phyloP scores from a whole-genome alignment of 768 basidiomycete species.

The Leccinum variicolor region DNA sequence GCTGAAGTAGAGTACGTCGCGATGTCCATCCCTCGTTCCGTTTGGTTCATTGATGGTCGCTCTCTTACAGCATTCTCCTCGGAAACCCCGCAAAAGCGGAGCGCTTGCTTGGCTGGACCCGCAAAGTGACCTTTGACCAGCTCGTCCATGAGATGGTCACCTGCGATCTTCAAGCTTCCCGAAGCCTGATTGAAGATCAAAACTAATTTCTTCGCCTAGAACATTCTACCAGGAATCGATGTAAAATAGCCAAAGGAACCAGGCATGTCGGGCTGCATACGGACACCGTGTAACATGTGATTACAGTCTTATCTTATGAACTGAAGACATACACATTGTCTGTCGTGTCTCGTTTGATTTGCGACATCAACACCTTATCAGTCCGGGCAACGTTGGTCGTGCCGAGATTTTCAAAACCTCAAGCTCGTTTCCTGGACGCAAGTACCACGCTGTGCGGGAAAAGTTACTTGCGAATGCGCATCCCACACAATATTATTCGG shows the following conservation, averaged over 20 bases:
- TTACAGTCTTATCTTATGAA: slow-evolving; percentile 3
- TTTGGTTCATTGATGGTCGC: neutral
- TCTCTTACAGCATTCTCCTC: slow-evolving; percentile 58
- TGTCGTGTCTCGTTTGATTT: neutral
- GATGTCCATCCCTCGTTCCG: neutral
- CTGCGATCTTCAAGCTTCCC: slow-evolving; percentile 71
- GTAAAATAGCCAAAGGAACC: neutral
- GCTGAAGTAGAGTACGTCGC: slow-evolving; percentile 86
- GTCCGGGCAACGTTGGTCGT: no score
- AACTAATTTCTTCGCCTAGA: slow-evolving; percentile 46
- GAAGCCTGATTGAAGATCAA: slow-evolving; percentile 78
- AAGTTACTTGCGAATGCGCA: no score
- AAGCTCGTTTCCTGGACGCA: no score
- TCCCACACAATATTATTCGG: no score
- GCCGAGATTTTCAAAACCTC: no score
- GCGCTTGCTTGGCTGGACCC: slow-evolving; percentile 84
- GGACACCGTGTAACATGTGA: neutral
- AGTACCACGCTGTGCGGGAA: no score
- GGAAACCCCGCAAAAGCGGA: slow-evolving; percentile 93
- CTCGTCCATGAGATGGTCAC: slow-evolving; percentile 93
- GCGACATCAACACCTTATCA: neutral
- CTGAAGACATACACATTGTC: neutral
- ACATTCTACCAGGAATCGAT: neutral
- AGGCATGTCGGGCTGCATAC: neutral
- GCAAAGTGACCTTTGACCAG: slow-evolving; percentile 75